Conservation (phyloP, 768 basidiomycete genomes). For the Hortiboletus campestris region DNA sequence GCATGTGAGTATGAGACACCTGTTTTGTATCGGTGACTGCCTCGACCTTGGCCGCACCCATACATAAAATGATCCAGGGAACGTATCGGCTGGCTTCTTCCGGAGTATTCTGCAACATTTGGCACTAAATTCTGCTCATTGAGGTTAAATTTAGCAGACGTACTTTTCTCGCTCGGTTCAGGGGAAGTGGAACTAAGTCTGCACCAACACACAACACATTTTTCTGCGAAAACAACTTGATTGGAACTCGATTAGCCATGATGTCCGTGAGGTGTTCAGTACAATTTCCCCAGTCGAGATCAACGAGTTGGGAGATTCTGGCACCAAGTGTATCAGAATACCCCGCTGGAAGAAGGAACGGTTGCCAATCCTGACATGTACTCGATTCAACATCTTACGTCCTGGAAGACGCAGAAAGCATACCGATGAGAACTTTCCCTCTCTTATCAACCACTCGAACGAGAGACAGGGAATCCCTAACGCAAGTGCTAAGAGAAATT, state of each 20-base stretch:
- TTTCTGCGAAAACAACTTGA: conserved; percentile 54
- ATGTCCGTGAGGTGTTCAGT: conserved; percentile 57
- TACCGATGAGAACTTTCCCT: conserved; percentile 34
- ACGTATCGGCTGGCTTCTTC: conserved; percentile 45
- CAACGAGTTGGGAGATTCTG: conserved; percentile 47
- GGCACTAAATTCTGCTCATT: background rate
- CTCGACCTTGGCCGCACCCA: conserved; percentile 76
- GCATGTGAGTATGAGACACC: conserved; percentile 24
- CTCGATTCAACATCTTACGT: conserved; percentile 9
- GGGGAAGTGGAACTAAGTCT: conserved; percentile 49
- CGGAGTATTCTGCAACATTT: conserved; percentile 16
- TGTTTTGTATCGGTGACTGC: conserved; percentile 48
- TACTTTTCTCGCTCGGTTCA: conserved; percentile 26
- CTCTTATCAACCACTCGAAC: conserved; percentile 43
- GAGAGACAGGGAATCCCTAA: conserved; percentile 83
- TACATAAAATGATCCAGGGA: conserved; percentile 67
- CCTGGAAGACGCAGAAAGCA: background rate
- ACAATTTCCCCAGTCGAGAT: conserved; percentile 48
- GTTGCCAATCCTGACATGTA: conserved; percentile 53
- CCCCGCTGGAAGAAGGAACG: conserved; percentile 57
- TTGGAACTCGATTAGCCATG: conserved; percentile 53
- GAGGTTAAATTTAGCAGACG: background rate
- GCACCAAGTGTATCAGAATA: conserved; percentile 39
- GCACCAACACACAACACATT: conserved; percentile 59
- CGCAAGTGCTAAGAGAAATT: conserved; percentile 79